These are phyloP conservation scores for Leucogyrophana mollusca DNA, from an alignment of 768 basidiomycete genomes.

Conservation along the genomic window DNA sequence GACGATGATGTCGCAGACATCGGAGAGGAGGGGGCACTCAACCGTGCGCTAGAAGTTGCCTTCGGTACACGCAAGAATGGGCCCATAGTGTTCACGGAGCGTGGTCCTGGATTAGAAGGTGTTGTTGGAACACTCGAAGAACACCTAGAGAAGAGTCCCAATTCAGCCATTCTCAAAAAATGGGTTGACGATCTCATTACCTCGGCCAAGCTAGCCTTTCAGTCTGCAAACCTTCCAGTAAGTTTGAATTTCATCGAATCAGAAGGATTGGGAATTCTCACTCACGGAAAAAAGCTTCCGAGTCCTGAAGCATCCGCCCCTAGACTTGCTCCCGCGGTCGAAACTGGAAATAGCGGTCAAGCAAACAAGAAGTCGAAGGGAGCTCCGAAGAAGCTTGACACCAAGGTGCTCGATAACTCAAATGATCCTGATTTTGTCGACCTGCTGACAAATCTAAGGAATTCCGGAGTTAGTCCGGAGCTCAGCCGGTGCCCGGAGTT, in stretches of 20 bases:
- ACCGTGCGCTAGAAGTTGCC: constrained; percentile 3
- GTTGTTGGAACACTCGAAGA: constrained; percentile 7
- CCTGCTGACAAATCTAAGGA: too few species aligned
- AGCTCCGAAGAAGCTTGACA: constrained; percentile 1
- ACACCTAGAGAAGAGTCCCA: constrained; percentile 5
- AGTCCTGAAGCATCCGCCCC: background rate
- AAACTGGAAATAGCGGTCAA: too few species aligned
- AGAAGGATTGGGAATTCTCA: too few species aligned
- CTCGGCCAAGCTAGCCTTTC: constrained; percentile 7
- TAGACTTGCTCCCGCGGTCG: too few species aligned
- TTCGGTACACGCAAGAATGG: constrained; percentile 6
- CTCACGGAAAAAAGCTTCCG: background rate
- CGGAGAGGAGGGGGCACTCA: constrained; percentile 3
- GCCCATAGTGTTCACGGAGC: constrained; percentile 6
- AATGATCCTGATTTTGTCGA: constrained; percentile 7
- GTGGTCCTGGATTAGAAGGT: constrained; percentile 3
- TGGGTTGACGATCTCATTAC: constrained; percentile 15
- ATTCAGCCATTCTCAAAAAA: constrained; percentile 11
- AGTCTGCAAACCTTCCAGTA: constrained; percentile 2
- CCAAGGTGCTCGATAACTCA: background rate
- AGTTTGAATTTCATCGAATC: background rate
- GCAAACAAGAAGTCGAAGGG: too few species aligned
- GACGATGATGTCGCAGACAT: background rate
- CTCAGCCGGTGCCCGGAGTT: too few species aligned
- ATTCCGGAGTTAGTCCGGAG: too few species aligned